Conservation (phyloP, 2,329 filamentous ascomycete species). For the Monosporascus cannonballus region DNA sequence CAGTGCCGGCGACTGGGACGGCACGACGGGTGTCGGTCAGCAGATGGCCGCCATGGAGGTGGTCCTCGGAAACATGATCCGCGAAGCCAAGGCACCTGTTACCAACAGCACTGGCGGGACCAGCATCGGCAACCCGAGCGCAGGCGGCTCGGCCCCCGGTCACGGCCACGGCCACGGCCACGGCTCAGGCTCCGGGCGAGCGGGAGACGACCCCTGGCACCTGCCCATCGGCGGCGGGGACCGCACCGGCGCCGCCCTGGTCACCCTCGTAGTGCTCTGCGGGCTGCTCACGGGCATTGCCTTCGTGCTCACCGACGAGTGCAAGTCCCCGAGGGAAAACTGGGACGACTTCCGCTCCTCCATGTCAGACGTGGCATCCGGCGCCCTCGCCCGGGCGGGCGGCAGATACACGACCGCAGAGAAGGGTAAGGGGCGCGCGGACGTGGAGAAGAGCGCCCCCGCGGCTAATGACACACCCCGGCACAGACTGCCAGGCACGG, state of each 20-base stretch:
- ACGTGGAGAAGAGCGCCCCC: not conserved
- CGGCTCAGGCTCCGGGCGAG: slow-evolving; percentile 10
- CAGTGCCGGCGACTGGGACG: slow-evolving; percentile 44
- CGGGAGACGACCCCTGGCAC: slow-evolving; percentile 6
- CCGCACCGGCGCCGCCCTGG: slow-evolving; percentile 60
- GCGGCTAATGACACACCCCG: not conserved
- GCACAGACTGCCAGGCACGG: not conserved
- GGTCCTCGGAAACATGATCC: slow-evolving; percentile 55
- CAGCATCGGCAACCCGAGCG: slow-evolving; percentile 39
- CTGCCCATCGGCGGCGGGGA: slow-evolving; percentile 51
- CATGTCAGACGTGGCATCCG: not conserved
- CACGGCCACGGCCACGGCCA: slow-evolving; percentile 24
- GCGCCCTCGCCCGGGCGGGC: not conserved
- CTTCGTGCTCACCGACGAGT: slow-evolving; percentile 46
- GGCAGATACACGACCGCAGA: not conserved
- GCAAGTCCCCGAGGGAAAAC: slow-evolving; percentile 18
- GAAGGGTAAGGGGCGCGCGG: not conserved
- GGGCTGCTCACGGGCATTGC: slow-evolving; percentile 46
- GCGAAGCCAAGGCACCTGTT: slow-evolving; percentile 31
- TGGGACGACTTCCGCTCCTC: slow-evolving; percentile 16
- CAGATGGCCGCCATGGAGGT: slow-evolving; percentile 66
- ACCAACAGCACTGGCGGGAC: slow-evolving; percentile 42
- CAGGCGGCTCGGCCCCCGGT: slow-evolving; percentile 41
- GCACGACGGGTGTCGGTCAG: slow-evolving; percentile 57
- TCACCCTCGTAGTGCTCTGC: slow-evolving; percentile 52